Evolutionary conservation across 352 stramenopile genomes (phyloP), one percentile per base, ranked within the genome.

Genomic region (Globisporangium apiculatum): DNA sequence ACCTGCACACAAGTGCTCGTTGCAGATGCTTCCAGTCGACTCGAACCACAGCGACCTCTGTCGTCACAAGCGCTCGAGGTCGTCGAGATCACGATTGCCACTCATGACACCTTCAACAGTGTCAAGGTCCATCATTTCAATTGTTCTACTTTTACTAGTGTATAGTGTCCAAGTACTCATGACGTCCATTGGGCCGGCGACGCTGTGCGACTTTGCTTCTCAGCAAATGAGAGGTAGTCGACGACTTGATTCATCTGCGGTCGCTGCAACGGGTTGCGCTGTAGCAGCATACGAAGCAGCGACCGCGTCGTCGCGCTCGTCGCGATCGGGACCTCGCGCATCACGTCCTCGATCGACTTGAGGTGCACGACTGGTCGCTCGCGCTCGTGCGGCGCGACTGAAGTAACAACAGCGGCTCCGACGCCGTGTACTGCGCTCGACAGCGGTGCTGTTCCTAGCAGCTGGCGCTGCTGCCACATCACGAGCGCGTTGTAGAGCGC

Each of bases 261-360:
- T 8, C 76, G 72, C 55, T 85, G 71, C 3, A 58, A 52, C 58
- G 78, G 74, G 45, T 82, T 84, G 5, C 68, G 75, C 24, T 90
- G 80, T 14, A 90, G 47, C 17, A 87, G 18, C 78, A 90, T 86
- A 0, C 78, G 74, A 15, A 90, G 51, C 12, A 90, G 54, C 14
- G 80, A 89, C 4, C 75, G 69, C 36, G 85, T 45, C 2, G 65
- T 60, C 5, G 64, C 10, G 58, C 75, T 86, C 4, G 75, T 72
- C 0, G 64, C 51, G 8, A 88, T 66, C 0, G 80, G 80, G 14
- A 90, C 62, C 41, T 73, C 63, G 15, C 75, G 67, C 12, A 85
- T 18, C 1, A 90, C 50, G 7, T 87, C 72, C 1, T 64, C 38
- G 8, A 86, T 57, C 2, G 40, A 66, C 17, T 81, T 79, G 11